Conservation (phyloP, 2,329 filamentous ascomycete genomes). For the Xylaria sp. region DNA sequence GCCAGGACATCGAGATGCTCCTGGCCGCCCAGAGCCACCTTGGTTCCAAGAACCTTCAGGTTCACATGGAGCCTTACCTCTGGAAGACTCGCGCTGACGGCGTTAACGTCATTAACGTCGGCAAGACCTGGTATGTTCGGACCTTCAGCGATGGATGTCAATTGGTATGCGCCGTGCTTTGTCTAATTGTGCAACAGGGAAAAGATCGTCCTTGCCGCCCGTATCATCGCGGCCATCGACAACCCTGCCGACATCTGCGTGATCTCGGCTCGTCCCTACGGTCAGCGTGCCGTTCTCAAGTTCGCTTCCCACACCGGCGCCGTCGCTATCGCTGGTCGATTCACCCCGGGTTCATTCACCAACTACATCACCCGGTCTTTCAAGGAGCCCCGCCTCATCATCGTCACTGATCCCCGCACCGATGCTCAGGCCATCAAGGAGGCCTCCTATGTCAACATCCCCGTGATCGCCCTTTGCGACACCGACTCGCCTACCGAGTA, state of each 20-base stretch:
- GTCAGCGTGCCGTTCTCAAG: conserved; percentile 99
- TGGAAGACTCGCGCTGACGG: conserved; percentile 99
- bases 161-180: neutral
- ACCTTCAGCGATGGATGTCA: neutral
- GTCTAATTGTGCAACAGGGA: conserved; percentile 58
- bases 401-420: conserved; percentile 99
- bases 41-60: conserved; percentile 98
- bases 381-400: conserved; percentile 99
- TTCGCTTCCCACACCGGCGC: conserved; percentile 98
- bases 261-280: conserved; percentile 98
- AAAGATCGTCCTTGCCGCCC: conserved; percentile 98
- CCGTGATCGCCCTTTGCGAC: conserved; percentile 98
- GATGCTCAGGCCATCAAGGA: conserved; percentile 99
- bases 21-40: conserved; percentile 95
- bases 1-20: conserved; percentile 99
- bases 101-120: conserved; percentile 98
- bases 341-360: conserved; percentile 99
- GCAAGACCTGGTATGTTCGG: conserved; percentile 85
- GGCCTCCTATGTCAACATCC: conserved; percentile 99
- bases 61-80: conserved; percentile 99
- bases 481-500: conserved; percentile 99
- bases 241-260: conserved; percentile 99
- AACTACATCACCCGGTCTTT: conserved; percentile 99
- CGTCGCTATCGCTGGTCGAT: conserved; percentile 96
- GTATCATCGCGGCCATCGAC: conserved; percentile 98